phyloP scores from a whole-genome alignment of 2,329 filamentous ascomycete genomes.

The Ascochyta clinopodiicola region DNA sequence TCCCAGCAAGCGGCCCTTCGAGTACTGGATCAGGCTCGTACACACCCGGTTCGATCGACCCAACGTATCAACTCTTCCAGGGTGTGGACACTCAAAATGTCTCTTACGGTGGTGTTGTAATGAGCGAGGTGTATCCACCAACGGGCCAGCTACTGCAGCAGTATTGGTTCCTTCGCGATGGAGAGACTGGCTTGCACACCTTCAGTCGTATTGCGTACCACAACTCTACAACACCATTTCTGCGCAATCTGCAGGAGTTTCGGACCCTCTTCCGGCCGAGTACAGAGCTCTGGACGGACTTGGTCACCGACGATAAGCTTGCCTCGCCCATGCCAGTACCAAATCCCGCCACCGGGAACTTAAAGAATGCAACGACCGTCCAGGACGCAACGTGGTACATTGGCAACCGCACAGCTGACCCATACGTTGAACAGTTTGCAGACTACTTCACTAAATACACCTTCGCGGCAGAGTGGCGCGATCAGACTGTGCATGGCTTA shows the following conservation, averaged over 20 bases:
- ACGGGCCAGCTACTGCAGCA: slow-evolving; percentile 68
- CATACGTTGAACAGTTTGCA: slow-evolving; percentile 62
- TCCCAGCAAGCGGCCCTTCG: slow-evolving; percentile 46
- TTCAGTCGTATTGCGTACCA: slow-evolving; percentile 67
- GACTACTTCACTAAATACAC: slow-evolving; percentile 73
- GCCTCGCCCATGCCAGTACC: slow-evolving; percentile 3
- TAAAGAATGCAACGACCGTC: slow-evolving; percentile 56
- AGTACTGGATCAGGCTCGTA: slow-evolving; percentile 56
- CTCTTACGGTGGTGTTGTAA: slow-evolving; percentile 64
- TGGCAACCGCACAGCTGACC: slow-evolving; percentile 60
- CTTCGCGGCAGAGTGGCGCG: slow-evolving; percentile 64
- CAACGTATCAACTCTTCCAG: slow-evolving; percentile 59
- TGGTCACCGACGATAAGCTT: slow-evolving; percentile 53
- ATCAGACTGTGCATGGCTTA: slow-evolving; percentile 64
- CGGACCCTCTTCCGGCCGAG: slow-evolving; percentile 68
- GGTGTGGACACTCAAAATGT: slow-evolving; percentile 58
- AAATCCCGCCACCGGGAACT: slow-evolving; percentile 30
- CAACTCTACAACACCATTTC: slow-evolving; percentile 62
- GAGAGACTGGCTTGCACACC: slow-evolving; percentile 67
- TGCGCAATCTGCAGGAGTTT: slow-evolving; percentile 67
- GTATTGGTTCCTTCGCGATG: slow-evolving; percentile 69
- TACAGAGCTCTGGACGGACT: slow-evolving; percentile 66
- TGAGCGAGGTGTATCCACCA: slow-evolving; percentile 64
- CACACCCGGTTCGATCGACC: slow-evolving; percentile 60
- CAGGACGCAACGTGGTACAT: slow-evolving; percentile 71